A percentile compares a stretch with the other conserved stretches of the same genome.
These are phyloP conservation scores for Vanrija sp. DNA, from an alignment of 1,284 basidiomycete species.

Conservation along the genomic window DNA sequence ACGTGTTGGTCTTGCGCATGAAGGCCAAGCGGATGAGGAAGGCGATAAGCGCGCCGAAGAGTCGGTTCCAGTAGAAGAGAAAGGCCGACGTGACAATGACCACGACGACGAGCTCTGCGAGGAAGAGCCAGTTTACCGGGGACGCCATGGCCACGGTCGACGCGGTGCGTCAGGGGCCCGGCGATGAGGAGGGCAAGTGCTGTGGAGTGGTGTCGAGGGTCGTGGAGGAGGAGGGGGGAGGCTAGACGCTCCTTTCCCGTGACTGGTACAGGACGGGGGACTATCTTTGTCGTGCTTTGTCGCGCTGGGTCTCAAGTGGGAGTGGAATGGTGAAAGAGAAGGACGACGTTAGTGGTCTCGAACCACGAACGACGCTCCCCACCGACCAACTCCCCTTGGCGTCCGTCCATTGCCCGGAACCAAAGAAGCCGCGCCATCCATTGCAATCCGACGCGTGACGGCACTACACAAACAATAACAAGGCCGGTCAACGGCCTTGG, in stretches of 20 bases:
- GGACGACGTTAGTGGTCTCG: no score
- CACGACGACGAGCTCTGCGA: constrained; percentile 68
- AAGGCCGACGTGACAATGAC: constrained; percentile 64
- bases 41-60: constrained; percentile 63
- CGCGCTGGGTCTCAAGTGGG: neutral
- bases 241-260: neutral
- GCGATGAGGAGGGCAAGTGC: no score
- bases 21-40: constrained; percentile 40
- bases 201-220: neutral
- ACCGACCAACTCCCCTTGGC: no score
- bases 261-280: neutral
- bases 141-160: constrained; percentile 1
- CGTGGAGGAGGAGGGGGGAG: neutral
- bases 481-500: no score
- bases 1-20: constrained; percentile 45
- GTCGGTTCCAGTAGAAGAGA: constrained; percentile 84
- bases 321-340: neutral
- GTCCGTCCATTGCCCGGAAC: no score
- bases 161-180: no score
- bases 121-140: constrained; percentile 53
- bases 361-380: no score
- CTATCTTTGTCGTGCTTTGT: neutral
- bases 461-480: no score
- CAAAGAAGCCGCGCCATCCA: no score
- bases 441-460: no score